Evolutionary conservation across 805 yeast species (phyloP).

Genomic region (Isabelozyma gotoi): DNA sequence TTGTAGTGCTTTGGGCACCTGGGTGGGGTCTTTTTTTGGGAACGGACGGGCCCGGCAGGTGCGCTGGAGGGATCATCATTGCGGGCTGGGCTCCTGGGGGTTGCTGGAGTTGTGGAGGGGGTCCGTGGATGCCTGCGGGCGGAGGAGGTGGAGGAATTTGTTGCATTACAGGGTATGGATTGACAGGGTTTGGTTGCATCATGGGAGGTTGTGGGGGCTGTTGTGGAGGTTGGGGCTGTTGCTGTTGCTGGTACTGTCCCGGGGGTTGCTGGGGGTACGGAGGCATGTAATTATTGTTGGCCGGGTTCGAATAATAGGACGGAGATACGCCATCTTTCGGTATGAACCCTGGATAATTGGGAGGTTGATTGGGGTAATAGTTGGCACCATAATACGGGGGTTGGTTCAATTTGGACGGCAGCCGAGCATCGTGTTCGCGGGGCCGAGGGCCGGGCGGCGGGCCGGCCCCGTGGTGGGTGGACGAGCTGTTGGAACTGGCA

Average conservation of each 20-base stretch:
- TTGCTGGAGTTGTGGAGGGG: conserved; percentile 4
- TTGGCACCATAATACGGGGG: not conserved
- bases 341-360: not conserved
- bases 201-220: not conserved
- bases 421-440: not conserved
- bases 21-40: not conserved
- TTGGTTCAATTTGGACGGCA: not conserved
- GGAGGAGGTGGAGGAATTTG: too few species aligned
- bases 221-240: conserved; percentile 2
- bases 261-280: conserved; percentile 7
- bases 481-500: not conserved
- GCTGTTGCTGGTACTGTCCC: conserved; percentile 5
- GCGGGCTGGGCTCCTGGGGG: not conserved
- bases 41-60: not conserved
- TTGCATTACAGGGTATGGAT: too few species aligned
- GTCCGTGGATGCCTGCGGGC: too few species aligned
- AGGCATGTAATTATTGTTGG: not conserved
- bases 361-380: not conserved
- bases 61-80: not conserved
- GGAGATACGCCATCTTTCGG: not conserved
- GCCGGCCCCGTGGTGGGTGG: not conserved
- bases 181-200: not conserved
- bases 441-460: not conserved
- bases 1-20: conserved; percentile 15
- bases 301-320: not conserved